Evolutionary conservation across 768 basidiomycete species (phyloP).

Genomic region (Psilocybe tampanensis): DNA sequence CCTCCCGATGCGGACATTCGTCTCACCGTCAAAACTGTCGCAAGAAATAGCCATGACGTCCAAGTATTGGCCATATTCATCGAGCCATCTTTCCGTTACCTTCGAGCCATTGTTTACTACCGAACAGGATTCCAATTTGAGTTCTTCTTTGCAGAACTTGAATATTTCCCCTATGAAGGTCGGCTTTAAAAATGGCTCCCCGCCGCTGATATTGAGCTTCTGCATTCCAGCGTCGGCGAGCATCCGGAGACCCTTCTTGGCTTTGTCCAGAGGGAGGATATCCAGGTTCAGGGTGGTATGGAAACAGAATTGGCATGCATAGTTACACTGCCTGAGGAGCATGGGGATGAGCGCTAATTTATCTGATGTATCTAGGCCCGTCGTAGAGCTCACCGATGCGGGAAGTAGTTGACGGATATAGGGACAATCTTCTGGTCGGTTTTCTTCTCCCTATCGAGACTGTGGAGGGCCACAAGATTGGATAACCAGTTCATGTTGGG

Average conservation of each 20-base stretch:
- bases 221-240: conserved; percentile 19
- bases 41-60: conserved; percentile 46
- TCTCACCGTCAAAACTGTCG: conserved; percentile 37
- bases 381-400: conserved; percentile 23
- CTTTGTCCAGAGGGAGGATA: conserved; percentile 38
- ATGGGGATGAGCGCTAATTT: background rate
- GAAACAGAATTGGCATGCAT: conserved; percentile 43
- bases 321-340: conserved; percentile 30
- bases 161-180: conserved; percentile 11
- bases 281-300: conserved; percentile 37
- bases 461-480: conserved; percentile 6
- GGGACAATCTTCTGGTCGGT: conserved; percentile 13
- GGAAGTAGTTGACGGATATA: conserved; percentile 30
- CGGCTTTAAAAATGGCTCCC: conserved; percentile 22
- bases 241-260: conserved; percentile 23
- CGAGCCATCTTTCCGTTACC: conserved; percentile 43
- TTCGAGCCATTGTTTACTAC: conserved; percentile 35
- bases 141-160: conserved; percentile 13
- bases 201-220: conserved; percentile 22
- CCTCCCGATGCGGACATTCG: conserved; percentile 33
- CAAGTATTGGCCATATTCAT: conserved; percentile 38
- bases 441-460: background rate
- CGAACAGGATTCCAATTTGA: conserved; percentile 10
- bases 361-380: conserved; percentile 14
- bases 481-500: background rate